Evolutionary conservation across 768 basidiomycete genomes (phyloP).

Genomic region (Daedaleopsis sinensis): DNA sequence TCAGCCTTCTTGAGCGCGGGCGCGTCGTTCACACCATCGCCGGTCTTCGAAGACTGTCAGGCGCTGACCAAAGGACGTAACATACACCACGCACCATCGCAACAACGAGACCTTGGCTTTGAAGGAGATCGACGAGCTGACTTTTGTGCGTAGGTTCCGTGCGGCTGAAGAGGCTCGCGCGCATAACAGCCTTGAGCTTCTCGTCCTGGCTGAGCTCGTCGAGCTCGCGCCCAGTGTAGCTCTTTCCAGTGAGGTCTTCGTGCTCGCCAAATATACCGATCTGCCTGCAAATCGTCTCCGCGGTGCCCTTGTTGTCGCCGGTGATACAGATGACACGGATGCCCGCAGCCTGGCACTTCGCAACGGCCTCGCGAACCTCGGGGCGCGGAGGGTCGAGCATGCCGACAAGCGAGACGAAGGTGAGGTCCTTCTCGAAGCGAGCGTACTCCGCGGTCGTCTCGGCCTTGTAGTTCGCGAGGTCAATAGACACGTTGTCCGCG

Average conservation of each 20-base stretch:
- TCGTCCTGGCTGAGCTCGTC: conserved; percentile 80
- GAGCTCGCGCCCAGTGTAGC: conserved; percentile 91
- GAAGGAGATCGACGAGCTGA: conserved; percentile 91
- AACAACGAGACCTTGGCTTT: conserved; percentile 89
- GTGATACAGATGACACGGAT: conserved; percentile 98
- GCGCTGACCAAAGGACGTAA: not conserved
- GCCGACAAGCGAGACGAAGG: conserved; percentile 93
- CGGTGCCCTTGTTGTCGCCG: conserved; percentile 97
- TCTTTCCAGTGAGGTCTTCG: conserved; percentile 93
- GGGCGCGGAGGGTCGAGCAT: conserved; percentile 99
- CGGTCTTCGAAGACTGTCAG: conserved; percentile 59
- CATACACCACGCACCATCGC: conserved; percentile 72
- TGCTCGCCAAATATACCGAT: conserved; percentile 90
- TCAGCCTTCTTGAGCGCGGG: conserved; percentile 96
- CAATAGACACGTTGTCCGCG: conserved; percentile 72
- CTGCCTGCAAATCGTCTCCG: conserved; percentile 94
- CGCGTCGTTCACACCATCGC: conserved; percentile 98
- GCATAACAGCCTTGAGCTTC: conserved; percentile 84
- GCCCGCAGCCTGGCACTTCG: conserved; percentile 89
- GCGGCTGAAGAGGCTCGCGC: conserved; percentile 87
- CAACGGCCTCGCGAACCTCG: conserved; percentile 85
- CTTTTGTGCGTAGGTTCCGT: conserved; percentile 96
- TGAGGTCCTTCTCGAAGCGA: conserved; percentile 88
- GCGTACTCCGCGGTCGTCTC: conserved; percentile 81
- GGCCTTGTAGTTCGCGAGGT: conserved; percentile 80